Conservation (phyloP, 352 stramenopile genomes). For the Globisporangium cylindrosporum region DNA sequence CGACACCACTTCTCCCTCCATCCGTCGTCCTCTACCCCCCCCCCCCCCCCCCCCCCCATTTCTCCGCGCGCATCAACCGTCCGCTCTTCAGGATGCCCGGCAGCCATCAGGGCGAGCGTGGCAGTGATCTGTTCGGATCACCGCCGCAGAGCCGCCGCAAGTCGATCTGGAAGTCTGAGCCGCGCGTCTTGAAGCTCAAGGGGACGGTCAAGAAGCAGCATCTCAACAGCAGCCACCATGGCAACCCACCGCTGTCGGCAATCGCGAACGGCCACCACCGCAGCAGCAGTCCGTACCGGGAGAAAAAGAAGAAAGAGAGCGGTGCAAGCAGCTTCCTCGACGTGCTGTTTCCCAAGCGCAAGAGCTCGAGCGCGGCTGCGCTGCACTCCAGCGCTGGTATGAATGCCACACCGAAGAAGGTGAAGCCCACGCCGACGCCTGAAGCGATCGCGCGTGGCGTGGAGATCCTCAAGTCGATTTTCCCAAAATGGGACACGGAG, state of each 20-base stretch:
- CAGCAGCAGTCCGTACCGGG: constrained; percentile 12
- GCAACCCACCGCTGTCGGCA: not conserved
- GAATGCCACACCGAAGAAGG: constrained; percentile 7
- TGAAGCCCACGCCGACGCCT: constrained; percentile 28
- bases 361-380: constrained; percentile 3
- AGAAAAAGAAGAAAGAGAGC: constrained; percentile 17
- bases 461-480: constrained; percentile 77
- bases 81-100: constrained; percentile 14
- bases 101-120: constrained; percentile 15
- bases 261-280: constrained; percentile 3
- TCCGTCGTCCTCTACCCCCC: not conserved
- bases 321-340: constrained; percentile 10
- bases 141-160: constrained; percentile 16
- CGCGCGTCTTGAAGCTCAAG: constrained; percentile 12
- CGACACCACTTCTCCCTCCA: not conserved
- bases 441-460: constrained; percentile 56
- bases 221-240: not conserved
- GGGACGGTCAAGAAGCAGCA: not conserved
- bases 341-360: constrained; percentile 20
- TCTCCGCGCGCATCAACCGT: not conserved
- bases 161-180: constrained; percentile 18
- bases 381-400: not conserved
- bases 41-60: not conserved
- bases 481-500: constrained; percentile 72
- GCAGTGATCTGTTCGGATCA: constrained; percentile 4